phyloP scores from a whole-genome alignment of 345 rosid species.

The Moricandia moricandioides region DNA sequence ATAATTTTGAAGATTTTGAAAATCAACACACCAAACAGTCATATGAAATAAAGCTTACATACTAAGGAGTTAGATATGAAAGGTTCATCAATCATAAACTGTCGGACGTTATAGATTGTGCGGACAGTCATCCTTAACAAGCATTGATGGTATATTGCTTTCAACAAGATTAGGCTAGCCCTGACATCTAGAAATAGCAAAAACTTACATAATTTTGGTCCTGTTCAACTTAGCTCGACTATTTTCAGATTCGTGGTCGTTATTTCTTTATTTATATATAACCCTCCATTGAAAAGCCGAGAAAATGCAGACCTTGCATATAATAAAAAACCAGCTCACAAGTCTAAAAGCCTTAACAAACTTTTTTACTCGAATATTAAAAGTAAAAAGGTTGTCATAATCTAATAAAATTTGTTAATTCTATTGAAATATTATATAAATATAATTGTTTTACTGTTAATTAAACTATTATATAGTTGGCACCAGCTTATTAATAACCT shows the following conservation, averaged over 20 bases:
- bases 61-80: too few relatives aligned
- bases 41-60: too few relatives aligned
- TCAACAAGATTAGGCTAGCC: too few relatives aligned
- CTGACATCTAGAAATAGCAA: too few relatives aligned
- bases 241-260: background rate
- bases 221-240: too few relatives aligned
- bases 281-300: constrained; percentile 21
- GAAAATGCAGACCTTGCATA: constrained; percentile 13
- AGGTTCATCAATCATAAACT: too few relatives aligned
- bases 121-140: too few relatives aligned
- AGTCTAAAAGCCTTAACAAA: background rate
- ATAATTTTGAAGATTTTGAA: too few relatives aligned
- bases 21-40: too few relatives aligned
- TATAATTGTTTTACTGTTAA: background rate
- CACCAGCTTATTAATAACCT: constrained; percentile 31
- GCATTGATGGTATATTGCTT: too few relatives aligned
- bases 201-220: too few relatives aligned
- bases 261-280: background rate
- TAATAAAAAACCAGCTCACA: constrained; percentile 23
- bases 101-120: too few relatives aligned
- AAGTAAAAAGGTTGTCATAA: constrained; percentile 15
- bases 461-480: constrained; percentile 6
- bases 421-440: background rate
- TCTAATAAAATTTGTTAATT: background rate
- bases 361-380: constrained; percentile 10